A percentile compares a stretch with the other conserved stretches of the same genome.
Evolutionary conservation across 345 rosid species (phyloP).

Genomic region (Camelina hispida): DNA sequence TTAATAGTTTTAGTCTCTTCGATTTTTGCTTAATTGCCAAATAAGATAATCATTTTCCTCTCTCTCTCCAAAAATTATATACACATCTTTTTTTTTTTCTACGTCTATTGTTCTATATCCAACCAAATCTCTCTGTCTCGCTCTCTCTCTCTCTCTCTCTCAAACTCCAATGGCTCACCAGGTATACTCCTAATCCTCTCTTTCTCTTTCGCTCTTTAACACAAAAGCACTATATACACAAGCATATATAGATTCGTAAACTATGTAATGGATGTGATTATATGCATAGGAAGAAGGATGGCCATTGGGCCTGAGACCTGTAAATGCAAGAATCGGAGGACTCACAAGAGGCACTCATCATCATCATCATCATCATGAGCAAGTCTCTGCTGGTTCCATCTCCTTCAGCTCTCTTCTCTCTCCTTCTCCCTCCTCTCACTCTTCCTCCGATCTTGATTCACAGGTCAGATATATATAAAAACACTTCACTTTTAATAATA

Average conservation of each 20-base stretch:
- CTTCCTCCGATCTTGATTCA: conserved; percentile 80
- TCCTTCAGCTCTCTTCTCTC: conserved; percentile 72
- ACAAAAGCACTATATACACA: conserved; percentile 4
- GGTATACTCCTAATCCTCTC: conserved; percentile 28
- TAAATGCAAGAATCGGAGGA: conserved; percentile 73
- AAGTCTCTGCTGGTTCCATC: conserved; percentile 57
- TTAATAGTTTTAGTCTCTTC: neutral
- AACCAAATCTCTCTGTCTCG: neutral
- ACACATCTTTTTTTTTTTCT: neutral
- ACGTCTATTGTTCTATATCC: neutral
- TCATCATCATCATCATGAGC: conserved; percentile 26
- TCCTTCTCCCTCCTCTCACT: conserved; percentile 58
- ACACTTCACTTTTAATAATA: conserved; percentile 1
- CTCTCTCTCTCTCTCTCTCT: conserved; percentile 15
- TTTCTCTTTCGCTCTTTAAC: conserved; percentile 1
- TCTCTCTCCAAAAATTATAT: conserved; percentile 11
- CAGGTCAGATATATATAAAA: conserved; percentile 49
- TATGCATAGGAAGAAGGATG: conserved; percentile 79
- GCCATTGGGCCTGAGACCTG: conserved; percentile 81
- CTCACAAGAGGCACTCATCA: conserved; percentile 51
- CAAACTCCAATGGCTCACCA: conserved; percentile 38
- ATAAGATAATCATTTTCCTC: neutral
- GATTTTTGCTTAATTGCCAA: neutral
- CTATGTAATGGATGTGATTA: conserved; percentile 24
- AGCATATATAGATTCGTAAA: neutral